Conservation (phyloP, 1,284 basidiomycete species). For the Cryptococcus sp. region DNA sequence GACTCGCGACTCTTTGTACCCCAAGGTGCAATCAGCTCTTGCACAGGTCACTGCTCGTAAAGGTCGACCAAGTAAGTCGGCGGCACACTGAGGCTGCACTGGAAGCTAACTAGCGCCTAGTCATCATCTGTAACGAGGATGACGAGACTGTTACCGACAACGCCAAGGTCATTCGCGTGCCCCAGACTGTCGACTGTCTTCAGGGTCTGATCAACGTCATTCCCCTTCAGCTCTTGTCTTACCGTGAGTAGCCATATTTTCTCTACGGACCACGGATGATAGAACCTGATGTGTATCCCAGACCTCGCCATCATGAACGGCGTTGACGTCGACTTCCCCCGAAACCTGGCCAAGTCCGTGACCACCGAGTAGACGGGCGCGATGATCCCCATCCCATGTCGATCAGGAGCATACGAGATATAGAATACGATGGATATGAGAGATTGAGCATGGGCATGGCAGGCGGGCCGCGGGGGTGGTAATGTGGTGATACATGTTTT, state of each 20-base stretch:
- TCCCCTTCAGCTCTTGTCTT: conserved; percentile 92
- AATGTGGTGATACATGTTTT: neutral
- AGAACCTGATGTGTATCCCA: conserved; percentile 9
- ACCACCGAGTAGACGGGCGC: conserved; percentile 41
- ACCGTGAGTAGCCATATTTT: conserved; percentile 57
- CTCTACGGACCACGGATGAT: neutral
- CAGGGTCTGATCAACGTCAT: conserved; percentile 97
- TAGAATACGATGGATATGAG: neutral
- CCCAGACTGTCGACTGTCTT: conserved; percentile 88
- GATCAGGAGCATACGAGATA: no score
- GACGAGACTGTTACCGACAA: conserved; percentile 73
- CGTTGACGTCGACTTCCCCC: conserved; percentile 97
- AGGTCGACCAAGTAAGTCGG: conserved; percentile 70
- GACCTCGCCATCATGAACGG: conserved; percentile 91
- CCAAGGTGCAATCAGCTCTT: conserved; percentile 95
- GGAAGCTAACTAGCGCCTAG: conserved; percentile 15
- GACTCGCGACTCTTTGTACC: conserved; percentile 97
- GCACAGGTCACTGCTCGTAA: conserved; percentile 96
- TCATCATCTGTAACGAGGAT: conserved; percentile 94
- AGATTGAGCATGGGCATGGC: neutral
- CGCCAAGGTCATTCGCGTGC: conserved; percentile 86
- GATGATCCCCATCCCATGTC: neutral
- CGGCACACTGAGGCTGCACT: conserved; percentile 10
- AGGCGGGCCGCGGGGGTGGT: neutral
- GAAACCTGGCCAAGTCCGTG: conserved; percentile 71